Conservation (phyloP, 306 rosid genomes). For the Begonia loranthoides region DNA sequence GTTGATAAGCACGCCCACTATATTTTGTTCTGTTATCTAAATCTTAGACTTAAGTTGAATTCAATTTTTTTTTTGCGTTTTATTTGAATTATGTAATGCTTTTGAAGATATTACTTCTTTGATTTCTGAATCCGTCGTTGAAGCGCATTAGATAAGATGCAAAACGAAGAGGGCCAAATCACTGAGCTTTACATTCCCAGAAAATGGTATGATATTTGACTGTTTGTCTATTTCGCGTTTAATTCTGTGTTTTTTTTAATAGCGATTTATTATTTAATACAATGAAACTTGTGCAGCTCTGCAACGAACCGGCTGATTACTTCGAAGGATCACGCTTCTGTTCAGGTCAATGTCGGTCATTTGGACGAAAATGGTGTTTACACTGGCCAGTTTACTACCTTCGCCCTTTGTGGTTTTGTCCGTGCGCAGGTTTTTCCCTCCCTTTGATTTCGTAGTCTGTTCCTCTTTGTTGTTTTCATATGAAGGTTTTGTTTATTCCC, state of each 20-base stretch:
- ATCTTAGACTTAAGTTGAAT: too few relatives aligned
- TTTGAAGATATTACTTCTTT: neutral
- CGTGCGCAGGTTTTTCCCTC: conserved; percentile 57
- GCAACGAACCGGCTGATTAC: conserved; percentile 75
- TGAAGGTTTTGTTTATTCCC: neutral
- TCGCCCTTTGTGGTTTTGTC: conserved; percentile 58
- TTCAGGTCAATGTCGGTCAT: conserved; percentile 67
- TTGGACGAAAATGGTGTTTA: conserved; percentile 59
- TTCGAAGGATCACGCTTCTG: conserved; percentile 68
- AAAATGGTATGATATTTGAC: conserved; percentile 15
- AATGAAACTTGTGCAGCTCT: conserved; percentile 26
- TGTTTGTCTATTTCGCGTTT: neutral
- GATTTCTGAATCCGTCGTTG: neutral
- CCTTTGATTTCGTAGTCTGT: neutral
- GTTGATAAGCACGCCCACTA: too few relatives aligned
- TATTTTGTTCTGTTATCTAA: too few relatives aligned
- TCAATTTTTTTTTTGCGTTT: too few relatives aligned
- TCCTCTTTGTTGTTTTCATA: neutral
- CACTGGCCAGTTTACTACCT: conserved; percentile 57
- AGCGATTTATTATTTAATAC: neutral
- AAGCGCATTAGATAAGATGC: conserved; percentile 18
- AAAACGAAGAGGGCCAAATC: conserved; percentile 36
- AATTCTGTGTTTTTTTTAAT: neutral
- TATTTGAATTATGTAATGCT: too few relatives aligned
- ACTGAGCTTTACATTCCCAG: conserved; percentile 42